Evolutionary conservation across 176 grass and related monocot genomes (phyloP), one percentile per base, ranked within the genome.

Genomic region (Cocos nucifera): DNA sequence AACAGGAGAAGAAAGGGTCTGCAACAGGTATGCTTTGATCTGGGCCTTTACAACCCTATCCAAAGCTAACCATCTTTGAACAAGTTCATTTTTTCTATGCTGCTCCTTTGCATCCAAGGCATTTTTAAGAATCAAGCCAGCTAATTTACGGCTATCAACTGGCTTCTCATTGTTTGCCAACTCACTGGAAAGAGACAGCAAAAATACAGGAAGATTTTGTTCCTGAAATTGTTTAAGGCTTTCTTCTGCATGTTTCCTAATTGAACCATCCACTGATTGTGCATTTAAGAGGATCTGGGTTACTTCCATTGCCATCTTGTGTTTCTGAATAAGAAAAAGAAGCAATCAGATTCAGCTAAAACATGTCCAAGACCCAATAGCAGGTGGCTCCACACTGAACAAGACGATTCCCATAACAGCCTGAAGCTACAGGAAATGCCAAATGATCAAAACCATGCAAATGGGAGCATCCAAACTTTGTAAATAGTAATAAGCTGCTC

Each of bases 201-300:
- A 64, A 64, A 64, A 64, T 15, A 1, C 44, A 64, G 44, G 21
- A 23, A 51, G 19, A 12, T 51, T 64, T 64, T 64, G 44, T 51
- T 64, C 62, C 62, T 64, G 62, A 25, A 64, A 64, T 21, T 64
- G 62, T 51, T 51, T 64, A 21, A 64, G 62, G 48, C 62, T 64
- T 25, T 64, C 62, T 51, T 64, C 62, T 25, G 62, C 62, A 51
- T 64, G 62, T 64, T 64, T 50, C 39, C 62, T n/a, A 64, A 64
- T 22, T 50, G 19, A 22, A 50, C 44, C 19, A 50, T 64, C 62
- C 21, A 50, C 62, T 9, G 44, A 49, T 64, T 64, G 62, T 17
- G 62, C 62, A 50, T 64, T 64, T 49, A 64, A 64, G 21, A 64
- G 62, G 24, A 64, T 51, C 62, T 64, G 62, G 15, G 62, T 64